Evolutionary conservation across 768 basidiomycete species (phyloP).

Genomic region (Phlegmacium glaucopus): DNA sequence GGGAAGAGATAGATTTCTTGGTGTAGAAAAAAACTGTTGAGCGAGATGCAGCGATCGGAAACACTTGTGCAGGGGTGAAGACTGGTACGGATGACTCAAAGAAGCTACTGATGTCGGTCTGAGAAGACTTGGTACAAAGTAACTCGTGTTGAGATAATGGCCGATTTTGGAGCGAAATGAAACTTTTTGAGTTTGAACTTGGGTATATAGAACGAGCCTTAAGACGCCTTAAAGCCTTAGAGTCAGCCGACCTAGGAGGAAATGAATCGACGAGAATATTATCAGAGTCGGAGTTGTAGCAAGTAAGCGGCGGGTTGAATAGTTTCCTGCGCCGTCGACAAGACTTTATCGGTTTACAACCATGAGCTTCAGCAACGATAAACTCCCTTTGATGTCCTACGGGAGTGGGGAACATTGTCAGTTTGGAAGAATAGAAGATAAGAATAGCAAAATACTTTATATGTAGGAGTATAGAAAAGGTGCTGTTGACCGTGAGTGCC

Average conservation of each 20-base stretch:
- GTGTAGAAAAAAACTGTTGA: constrained; percentile 15
- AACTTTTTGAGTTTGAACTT: not conserved
- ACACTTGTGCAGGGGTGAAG: constrained; percentile 20
- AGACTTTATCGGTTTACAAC: not conserved
- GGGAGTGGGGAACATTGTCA: constrained; percentile 2
- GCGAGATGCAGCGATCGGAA: constrained; percentile 14
- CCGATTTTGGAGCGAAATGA: not conserved
- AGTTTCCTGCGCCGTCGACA: constrained; percentile 1
- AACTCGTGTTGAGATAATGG: constrained; percentile 6
- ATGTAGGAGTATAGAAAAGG: too few species aligned
- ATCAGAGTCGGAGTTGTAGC: not conserved
- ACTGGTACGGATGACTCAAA: constrained; percentile 4
- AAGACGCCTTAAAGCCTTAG: constrained; percentile 1
- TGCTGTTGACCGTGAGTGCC: too few species aligned
- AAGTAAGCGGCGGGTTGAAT: not conserved
- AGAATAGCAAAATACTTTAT: too few species aligned
- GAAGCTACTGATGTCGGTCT: constrained; percentile 10
- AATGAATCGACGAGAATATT: constrained; percentile 3
- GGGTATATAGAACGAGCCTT: not conserved
- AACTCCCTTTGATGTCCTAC: not conserved
- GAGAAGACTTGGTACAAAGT: constrained; percentile 10
- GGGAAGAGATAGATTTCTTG: constrained; percentile 18
- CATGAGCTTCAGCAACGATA: constrained; percentile 1
- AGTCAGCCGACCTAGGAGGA: not conserved
- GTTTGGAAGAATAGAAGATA: not conserved